Evolutionary conservation across 139 green algal genomes (phyloP).

Genomic region (Chlorella sp.): DNA sequence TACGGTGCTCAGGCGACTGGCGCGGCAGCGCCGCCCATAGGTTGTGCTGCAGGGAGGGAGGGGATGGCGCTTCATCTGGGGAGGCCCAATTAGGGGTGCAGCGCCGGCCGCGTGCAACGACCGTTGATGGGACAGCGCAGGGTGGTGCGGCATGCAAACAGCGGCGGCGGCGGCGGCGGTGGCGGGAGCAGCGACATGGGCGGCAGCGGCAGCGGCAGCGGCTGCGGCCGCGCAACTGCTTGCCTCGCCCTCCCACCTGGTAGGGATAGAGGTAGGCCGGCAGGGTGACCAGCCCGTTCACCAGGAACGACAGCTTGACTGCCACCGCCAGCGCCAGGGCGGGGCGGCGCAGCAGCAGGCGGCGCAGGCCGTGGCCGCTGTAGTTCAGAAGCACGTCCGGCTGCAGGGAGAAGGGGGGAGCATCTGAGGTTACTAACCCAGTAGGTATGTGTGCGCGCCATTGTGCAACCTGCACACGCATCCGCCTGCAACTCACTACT

Average conservation of each 20-base stretch:
- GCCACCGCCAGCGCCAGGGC: neutral
- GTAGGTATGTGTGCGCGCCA: no score
- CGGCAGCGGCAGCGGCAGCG: no score
- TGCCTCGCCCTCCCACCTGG: neutral
- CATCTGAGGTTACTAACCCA: neutral
- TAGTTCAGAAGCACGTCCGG: conserved; percentile 31
- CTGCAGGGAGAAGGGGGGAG: neutral
- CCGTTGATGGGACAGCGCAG: neutral
- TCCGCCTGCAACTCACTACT: no score
- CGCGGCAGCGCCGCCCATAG: conserved; percentile 21
- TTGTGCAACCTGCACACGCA: neutral
- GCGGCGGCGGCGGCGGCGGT: no score
- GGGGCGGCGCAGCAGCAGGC: neutral
- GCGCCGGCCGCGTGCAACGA: no score
- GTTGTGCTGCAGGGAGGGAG: conserved; percentile 8
- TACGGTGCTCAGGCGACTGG: neutral
- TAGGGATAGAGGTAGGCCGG: conserved; percentile 26
- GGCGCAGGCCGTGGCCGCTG: neutral
- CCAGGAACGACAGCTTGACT: conserved; percentile 5
- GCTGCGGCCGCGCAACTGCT: no score
- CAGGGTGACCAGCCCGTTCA: conserved; percentile 23
- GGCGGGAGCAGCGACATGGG: no score
- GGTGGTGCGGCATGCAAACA: neutral
- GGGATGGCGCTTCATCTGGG: no score
- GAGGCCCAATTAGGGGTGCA: no score